Percentiles rank a stretch among this genome's conserved stretches.
These are phyloP conservation scores for Aspergillus sp. DNA, from an alignment of 2,329 filamentous ascomycete genomes.

Conservation along the genomic window DNA sequence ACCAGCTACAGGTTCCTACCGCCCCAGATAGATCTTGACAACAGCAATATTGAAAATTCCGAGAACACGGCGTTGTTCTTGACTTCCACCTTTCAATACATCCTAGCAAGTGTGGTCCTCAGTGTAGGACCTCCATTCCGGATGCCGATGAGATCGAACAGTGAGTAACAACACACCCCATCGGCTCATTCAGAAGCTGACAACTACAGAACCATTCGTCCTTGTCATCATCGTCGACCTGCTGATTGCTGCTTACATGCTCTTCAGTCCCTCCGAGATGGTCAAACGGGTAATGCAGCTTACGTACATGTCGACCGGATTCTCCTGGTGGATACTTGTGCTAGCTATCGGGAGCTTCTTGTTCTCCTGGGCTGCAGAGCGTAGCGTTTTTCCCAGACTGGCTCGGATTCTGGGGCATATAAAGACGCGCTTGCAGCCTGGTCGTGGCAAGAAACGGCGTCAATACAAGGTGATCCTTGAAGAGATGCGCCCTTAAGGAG, in stretches of 20 bases:
- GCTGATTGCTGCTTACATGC: constrained; percentile 72
- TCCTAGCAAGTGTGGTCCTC: constrained; percentile 81
- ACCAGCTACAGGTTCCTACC: constrained; percentile 65
- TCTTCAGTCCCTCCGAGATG: constrained; percentile 69
- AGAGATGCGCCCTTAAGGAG: constrained; percentile 49
- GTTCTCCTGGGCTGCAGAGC: constrained; percentile 69
- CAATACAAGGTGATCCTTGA: constrained; percentile 80
- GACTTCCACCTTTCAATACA: constrained; percentile 91
- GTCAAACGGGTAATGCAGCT: constrained; percentile 78
- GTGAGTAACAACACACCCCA: constrained; percentile 49
- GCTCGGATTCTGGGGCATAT: constrained; percentile 64
- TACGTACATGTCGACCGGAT: constrained; percentile 69
- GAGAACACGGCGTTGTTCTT: constrained; percentile 92
- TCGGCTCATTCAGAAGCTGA: not conserved
- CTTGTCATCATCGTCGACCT: constrained; percentile 69
- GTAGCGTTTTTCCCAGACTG: constrained; percentile 65
- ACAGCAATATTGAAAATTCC: constrained; percentile 84
- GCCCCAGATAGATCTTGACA: constrained; percentile 70
- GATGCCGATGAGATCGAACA: constrained; percentile 73
- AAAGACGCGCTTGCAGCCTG: constrained; percentile 55
- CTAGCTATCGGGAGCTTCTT: constrained; percentile 69
- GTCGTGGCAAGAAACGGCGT: constrained; percentile 73
- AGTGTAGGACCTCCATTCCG: constrained; percentile 91
- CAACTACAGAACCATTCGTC: constrained; percentile 70
- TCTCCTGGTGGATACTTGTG: constrained; percentile 68